Evolutionary conservation across 1,284 basidiomycete genomes (phyloP).

Genomic region (Malassezia brasiliensis): DNA sequence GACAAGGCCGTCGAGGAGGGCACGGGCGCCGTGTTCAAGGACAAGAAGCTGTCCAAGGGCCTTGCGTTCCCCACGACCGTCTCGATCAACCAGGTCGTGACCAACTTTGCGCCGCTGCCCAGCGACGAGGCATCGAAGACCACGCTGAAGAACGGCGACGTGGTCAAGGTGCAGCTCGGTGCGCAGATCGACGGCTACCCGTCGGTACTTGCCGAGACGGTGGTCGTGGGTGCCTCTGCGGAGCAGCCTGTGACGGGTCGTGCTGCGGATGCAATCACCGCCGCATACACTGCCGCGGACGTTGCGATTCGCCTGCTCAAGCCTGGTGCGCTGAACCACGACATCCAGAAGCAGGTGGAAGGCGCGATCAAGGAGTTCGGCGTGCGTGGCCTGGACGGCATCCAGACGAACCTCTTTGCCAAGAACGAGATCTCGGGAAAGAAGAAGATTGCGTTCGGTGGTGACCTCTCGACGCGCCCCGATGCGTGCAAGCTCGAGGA

Average conservation of each 20-base stretch:
- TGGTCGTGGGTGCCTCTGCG: conserved; percentile 58
- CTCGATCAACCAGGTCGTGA: conserved; percentile 68
- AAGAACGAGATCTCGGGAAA: conserved; percentile 69
- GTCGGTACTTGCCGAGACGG: conserved; percentile 72
- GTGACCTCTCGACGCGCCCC: conserved; percentile 31
- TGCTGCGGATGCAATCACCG: conserved; percentile 80
- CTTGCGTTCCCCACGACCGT: conserved; percentile 80
- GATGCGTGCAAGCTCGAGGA: conserved; percentile 55
- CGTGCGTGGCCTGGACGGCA: conserved; percentile 49
- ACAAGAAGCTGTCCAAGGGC: conserved; percentile 71
- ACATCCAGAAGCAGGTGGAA: conserved; percentile 75
- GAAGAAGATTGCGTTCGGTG: conserved; percentile 40
- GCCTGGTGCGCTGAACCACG: conserved; percentile 81
- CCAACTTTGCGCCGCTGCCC: conserved; percentile 56
- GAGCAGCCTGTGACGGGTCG: conserved; percentile 70
- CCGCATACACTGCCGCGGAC: conserved; percentile 85
- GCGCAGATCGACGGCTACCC: conserved; percentile 91
- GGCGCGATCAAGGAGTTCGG: conserved; percentile 54
- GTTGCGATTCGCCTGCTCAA: conserved; percentile 56
- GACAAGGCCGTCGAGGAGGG: conserved; percentile 83
- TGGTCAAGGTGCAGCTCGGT: conserved; percentile 90
- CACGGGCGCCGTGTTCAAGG: conserved; percentile 74
- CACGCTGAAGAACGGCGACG: conserved; percentile 71
- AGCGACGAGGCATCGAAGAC: conserved; percentile 53
- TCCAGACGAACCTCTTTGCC: conserved; percentile 85